Conservation (phyloP, 2,329 filamentous ascomycete genomes). For the Aspergillus terreus region DNA sequence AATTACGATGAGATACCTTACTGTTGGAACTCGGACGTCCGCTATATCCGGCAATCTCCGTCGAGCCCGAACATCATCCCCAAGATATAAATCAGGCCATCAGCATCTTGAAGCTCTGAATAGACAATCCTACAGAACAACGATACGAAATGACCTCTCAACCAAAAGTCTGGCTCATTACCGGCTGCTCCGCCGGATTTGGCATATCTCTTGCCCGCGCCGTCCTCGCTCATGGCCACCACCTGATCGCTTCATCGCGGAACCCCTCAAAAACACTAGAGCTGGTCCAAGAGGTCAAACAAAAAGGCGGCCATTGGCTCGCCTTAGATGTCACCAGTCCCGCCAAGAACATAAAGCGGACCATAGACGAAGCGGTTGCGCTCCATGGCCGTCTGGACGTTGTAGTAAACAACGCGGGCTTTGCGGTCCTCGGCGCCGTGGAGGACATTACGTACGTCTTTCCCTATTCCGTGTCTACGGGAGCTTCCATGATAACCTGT, state of each 20-base stretch:
- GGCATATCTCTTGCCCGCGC: conserved; percentile 44
- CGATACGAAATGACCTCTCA: neutral
- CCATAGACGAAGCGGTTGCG: neutral
- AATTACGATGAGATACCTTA: too few species aligned
- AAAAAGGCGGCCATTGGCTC: conserved; percentile 7
- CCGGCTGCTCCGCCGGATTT: conserved; percentile 51
- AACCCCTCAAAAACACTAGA: conserved; percentile 20
- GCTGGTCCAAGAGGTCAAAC: conserved; percentile 2
- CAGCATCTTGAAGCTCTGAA: too few species aligned
- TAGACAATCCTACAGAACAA: too few species aligned
- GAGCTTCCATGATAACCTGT: neutral
- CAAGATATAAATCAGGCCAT: too few species aligned
- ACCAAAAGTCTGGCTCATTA: conserved; percentile 51
- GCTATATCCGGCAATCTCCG: neutral
- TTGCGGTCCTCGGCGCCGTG: conserved; percentile 16
- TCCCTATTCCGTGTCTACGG: too few species aligned
- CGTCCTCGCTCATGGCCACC: conserved; percentile 47
- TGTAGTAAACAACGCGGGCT: conserved; percentile 16
- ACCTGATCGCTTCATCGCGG: conserved; percentile 51
- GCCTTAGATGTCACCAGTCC: conserved; percentile 12
- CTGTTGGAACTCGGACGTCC: neutral
- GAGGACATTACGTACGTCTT: conserved; percentile 18
- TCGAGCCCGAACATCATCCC: too few species aligned
- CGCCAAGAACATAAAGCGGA: neutral
- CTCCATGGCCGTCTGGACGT: conserved; percentile 11